Evolutionary conservation across 2,329 filamentous ascomycete species (phyloP).

Genomic region (Mycosphaerella sp.): DNA sequence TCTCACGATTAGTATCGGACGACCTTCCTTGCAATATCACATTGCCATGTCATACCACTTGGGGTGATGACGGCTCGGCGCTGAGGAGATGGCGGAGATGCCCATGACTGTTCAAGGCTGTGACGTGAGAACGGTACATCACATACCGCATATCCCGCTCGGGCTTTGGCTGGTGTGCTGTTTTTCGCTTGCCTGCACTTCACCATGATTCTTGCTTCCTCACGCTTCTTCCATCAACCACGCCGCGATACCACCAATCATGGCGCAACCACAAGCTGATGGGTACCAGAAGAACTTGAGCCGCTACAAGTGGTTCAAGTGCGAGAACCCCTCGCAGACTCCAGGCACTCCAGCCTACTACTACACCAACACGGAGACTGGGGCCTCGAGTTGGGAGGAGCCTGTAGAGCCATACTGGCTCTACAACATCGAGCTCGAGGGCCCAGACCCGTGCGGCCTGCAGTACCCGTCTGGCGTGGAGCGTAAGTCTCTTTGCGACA

Average conservation of each 20-base stretch:
- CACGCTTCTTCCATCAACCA: not conserved
- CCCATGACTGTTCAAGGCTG: not conserved
- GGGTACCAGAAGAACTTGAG: conserved; percentile 10
- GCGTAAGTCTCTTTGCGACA: not conserved
- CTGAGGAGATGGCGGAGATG: not conserved
- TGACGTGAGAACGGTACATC: not conserved
- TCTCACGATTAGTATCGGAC: not conserved
- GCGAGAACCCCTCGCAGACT: conserved; percentile 12
- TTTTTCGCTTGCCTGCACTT: not conserved
- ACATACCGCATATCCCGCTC: not conserved
- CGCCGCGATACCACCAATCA: not conserved
- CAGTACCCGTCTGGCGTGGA: conserved; percentile 3
- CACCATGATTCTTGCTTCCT: not conserved
- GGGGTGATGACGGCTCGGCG: not conserved
- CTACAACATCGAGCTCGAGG: conserved; percentile 22
- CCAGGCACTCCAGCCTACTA: conserved; percentile 21
- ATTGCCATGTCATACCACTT: not conserved
- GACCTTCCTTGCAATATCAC: not conserved
- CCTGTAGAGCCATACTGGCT: conserved; percentile 32
- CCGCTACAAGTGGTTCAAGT: conserved; percentile 20
- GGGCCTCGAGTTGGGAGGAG: conserved; percentile 27
- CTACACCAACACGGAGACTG: conserved; percentile 27
- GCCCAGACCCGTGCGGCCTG: conserved; percentile 18
- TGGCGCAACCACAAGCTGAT: not conserved
- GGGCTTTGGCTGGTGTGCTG: not conserved